Conservation (phyloP, 2,329 filamentous ascomycete genomes). For the Sodiomyces alkalinus region DNA sequence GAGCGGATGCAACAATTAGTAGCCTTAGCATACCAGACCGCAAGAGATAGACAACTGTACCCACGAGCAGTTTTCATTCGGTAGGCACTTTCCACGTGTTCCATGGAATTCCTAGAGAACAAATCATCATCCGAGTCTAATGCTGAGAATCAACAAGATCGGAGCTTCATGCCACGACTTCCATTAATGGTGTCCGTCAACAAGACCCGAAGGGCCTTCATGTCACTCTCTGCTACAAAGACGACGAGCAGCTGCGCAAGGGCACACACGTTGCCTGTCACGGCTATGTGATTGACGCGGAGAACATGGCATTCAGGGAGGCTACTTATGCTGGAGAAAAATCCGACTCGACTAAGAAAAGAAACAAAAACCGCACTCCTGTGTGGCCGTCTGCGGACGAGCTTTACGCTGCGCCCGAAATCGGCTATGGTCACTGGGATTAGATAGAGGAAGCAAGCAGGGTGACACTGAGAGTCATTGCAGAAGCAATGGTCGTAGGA, state of each 20-base stretch:
- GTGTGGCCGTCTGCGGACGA: conserved; percentile 5
- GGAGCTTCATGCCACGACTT: conserved; percentile 4
- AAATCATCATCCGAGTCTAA: too few relatives aligned
- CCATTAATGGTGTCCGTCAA: conserved; percentile 4
- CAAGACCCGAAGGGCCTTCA: conserved; percentile 5
- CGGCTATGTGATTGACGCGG: conserved; percentile 4
- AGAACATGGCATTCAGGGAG: conserved; percentile 3
- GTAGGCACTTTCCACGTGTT: not conserved
- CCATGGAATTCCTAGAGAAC: too few relatives aligned
- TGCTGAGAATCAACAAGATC: not conserved
- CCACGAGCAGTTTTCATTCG: not conserved
- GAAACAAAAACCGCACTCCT: conserved; percentile 1
- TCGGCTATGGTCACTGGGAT: not conserved
- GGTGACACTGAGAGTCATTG: too few relatives aligned
- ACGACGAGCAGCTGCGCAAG: conserved; percentile 2
- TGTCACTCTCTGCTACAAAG: conserved; percentile 6
- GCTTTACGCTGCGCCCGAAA: conserved; percentile 3
- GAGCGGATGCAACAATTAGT: too few relatives aligned
- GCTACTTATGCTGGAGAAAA: conserved; percentile 1
- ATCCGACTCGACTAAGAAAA: conserved; percentile 5
- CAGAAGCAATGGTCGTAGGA: too few relatives aligned
- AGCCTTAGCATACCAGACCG: not conserved
- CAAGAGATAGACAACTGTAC: not conserved
- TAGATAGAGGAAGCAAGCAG: too few relatives aligned
- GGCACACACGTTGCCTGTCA: conserved; percentile 6